Evolutionary conservation across 2,329 filamentous ascomycete species (phyloP).

Genomic region (Epichloe bromicola): DNA sequence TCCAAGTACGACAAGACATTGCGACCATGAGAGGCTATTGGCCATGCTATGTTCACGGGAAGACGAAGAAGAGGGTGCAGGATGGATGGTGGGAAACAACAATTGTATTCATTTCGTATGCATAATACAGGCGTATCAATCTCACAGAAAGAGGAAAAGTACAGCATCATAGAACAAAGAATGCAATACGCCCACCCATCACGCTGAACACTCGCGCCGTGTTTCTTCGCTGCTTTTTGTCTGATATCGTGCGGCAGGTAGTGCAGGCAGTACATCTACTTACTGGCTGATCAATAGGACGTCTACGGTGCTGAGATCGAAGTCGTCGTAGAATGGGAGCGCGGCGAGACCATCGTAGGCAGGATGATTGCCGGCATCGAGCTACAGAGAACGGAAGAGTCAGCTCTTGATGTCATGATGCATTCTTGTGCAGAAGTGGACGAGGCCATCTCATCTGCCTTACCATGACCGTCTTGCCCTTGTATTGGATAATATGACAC

Average conservation of each 20-base stretch:
- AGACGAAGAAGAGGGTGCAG: background rate
- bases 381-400: constrained; percentile 33
- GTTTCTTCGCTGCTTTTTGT: background rate
- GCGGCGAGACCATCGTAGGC: constrained; percentile 89
- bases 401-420: background rate
- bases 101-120: constrained; percentile 25
- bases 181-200: background rate
- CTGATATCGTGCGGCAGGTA: background rate
- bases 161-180: background rate
- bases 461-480: constrained; percentile 98
- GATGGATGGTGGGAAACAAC: constrained; percentile 12
- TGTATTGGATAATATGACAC: constrained; percentile 97
- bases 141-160: background rate
- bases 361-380: constrained; percentile 94
- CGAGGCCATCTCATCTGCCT: constrained; percentile 6
- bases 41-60: background rate
- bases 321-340: constrained; percentile 95
- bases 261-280: constrained; percentile 26
- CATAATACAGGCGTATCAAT: constrained; percentile 17
- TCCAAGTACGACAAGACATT: background rate
- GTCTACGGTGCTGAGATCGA: constrained; percentile 93
- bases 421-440: background rate
- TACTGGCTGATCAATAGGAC: constrained; percentile 98
- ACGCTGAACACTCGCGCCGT: background rate
- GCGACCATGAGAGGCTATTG: background rate